These are phyloP conservation scores for Hansenula lynferdii DNA, from an alignment of 1,139 yeast species.

Conservation along the genomic window DNA sequence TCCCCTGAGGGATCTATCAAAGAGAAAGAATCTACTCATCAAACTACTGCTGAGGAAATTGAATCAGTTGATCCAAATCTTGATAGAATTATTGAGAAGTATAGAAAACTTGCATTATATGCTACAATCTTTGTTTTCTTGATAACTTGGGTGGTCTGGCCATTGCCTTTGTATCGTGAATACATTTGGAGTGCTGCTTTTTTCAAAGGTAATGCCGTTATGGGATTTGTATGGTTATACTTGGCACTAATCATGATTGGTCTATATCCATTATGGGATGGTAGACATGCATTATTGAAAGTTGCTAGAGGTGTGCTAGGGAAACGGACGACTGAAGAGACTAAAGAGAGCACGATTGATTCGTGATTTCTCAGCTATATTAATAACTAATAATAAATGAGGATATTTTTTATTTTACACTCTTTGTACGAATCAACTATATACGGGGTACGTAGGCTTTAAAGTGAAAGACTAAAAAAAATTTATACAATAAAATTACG, in stretches of 20 bases:
- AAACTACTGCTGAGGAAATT: too few species aligned
- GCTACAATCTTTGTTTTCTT: constrained; percentile 28
- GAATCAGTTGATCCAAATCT: constrained; percentile 3
- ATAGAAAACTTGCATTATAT: constrained; percentile 29
- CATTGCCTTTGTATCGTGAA: constrained; percentile 41
- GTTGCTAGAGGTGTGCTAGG: constrained; percentile 24
- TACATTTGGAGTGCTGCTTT: constrained; percentile 36
- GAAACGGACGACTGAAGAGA: neutral
- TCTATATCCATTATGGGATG: constrained; percentile 34
- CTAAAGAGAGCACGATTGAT: too few species aligned
- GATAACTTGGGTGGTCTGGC: constrained; percentile 39
- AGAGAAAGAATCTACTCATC: neutral
- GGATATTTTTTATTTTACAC: too few species aligned
- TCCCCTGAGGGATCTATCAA: neutral
- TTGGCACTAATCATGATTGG: constrained; percentile 31
- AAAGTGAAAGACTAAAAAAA: too few species aligned
- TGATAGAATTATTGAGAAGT: constrained; percentile 10
- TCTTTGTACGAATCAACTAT: too few species aligned
- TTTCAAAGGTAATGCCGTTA: constrained; percentile 29
- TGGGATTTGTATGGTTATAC: constrained; percentile 36
- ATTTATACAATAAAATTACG: too few species aligned
- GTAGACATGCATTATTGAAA: constrained; percentile 27
- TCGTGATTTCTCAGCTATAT: too few species aligned
- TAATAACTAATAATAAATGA: too few species aligned
- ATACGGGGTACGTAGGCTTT: too few species aligned